These are phyloP conservation scores for Sclerotinia nivalis DNA, from an alignment of 2,329 filamentous ascomycete genomes.

Conservation along the genomic window DNA sequence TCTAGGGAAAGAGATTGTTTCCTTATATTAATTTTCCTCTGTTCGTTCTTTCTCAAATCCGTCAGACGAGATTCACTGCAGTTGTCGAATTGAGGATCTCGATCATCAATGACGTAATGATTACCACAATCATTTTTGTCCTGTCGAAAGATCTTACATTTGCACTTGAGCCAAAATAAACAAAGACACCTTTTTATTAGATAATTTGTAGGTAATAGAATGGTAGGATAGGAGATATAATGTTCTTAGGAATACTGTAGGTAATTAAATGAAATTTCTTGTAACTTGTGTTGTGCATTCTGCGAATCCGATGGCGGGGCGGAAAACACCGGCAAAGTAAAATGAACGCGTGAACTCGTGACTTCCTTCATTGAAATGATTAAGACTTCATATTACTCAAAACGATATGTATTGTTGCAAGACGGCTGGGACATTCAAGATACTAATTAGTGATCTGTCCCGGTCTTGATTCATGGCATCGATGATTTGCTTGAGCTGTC, in stretches of 20 bases:
- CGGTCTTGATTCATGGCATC: too few species aligned
- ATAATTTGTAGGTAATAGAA: background rate
- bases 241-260: background rate
- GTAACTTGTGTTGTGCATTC: background rate
- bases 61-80: background rate
- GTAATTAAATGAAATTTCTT: background rate
- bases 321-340: background rate
- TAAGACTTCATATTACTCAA: background rate
- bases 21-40: background rate
- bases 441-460: background rate
- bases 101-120: background rate
- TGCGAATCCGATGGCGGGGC: background rate
- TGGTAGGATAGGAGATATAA: background rate
- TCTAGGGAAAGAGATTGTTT: background rate
- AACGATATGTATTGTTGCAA: background rate
- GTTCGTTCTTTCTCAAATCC: background rate
- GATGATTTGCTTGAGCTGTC: too few species aligned
- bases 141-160: background rate
- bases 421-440: background rate
- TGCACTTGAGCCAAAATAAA: slow-evolving; percentile 4
- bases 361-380: background rate
- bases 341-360: background rate
- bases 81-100: background rate
- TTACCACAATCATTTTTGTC: background rate
- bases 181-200: background rate